A percentile compares a stretch with the other conserved stretches of the same genome.
Conservation (phyloP, 1,139 yeast species). For the Geotrichum cucujoidarum region DNA sequence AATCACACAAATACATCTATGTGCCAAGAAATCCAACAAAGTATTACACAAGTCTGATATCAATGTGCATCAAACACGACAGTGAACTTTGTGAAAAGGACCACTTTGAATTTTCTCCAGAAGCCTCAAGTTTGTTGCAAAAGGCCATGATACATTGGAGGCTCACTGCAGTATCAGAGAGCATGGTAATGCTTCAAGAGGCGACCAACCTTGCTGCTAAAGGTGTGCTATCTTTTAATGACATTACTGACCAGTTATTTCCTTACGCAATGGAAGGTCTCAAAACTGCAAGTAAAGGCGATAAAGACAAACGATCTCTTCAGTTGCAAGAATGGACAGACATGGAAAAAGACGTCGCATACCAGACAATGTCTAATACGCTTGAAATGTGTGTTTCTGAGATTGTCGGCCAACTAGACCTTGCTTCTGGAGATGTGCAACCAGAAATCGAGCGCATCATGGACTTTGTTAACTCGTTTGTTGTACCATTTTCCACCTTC, state of each 20-base stretch:
- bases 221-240: neutral
- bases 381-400: constrained; percentile 6
- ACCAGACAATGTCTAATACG: constrained; percentile 2
- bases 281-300: neutral
- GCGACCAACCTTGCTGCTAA: neutral
- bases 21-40: constrained; percentile 7
- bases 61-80: constrained; percentile 6
- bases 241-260: neutral
- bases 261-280: constrained; percentile 9
- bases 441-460: neutral
- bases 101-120: constrained; percentile 3
- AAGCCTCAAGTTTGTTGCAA: constrained; percentile 1
- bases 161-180: constrained; percentile 7
- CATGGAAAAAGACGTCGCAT: constrained; percentile 8
- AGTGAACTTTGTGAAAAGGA: neutral
- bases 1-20: neutral
- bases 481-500: constrained; percentile 7
- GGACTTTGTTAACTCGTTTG: constrained; percentile 2
- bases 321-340: constrained; percentile 7
- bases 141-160: constrained; percentile 12
- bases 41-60: constrained; percentile 4
- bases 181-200: constrained; percentile 4
- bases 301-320: neutral
- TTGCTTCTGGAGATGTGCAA: neutral
- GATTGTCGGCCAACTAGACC: constrained; percentile 5